Percentiles rank a stretch among this genome's conserved stretches.
phyloP scores from a whole-genome alignment of 148 eudicot species.

The Silene latifolia region DNA sequence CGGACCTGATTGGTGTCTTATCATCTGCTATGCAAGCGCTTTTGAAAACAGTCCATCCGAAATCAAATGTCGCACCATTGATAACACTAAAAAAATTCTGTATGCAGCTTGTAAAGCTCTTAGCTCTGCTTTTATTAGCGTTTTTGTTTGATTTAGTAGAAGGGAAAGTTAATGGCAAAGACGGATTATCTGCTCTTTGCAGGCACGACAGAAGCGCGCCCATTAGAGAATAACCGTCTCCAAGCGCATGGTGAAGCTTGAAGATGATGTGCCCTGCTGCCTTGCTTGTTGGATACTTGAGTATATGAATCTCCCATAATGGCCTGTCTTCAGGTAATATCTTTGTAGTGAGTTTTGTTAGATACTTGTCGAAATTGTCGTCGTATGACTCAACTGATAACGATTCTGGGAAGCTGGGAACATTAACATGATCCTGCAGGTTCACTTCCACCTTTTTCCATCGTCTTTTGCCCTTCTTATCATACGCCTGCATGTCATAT shows the following conservation, averaged over 20 bases:
- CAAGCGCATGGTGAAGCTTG: slow-evolving; percentile 76
- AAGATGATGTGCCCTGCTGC: slow-evolving; percentile 53
- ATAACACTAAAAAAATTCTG: slow-evolving; percentile 16
- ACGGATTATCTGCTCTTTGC: slow-evolving; percentile 60
- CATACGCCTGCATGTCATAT: no score
- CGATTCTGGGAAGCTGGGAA: slow-evolving; percentile 42
- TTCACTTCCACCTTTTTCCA: slow-evolving; percentile 77
- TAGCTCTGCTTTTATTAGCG: not conserved
- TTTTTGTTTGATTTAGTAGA: not conserved
- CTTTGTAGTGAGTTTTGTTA: slow-evolving; percentile 45
- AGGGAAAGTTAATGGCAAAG: slow-evolving; percentile 64
- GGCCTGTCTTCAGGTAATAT: slow-evolving; percentile 53
- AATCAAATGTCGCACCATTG: slow-evolving; percentile 23
- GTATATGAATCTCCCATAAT: slow-evolving; percentile 70
- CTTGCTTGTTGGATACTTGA: slow-evolving; percentile 60
- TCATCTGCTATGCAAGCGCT: slow-evolving; percentile 48
- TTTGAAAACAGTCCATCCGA: slow-evolving; percentile 56
- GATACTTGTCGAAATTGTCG: slow-evolving; percentile 37
- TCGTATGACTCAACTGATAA: slow-evolving; percentile 39
- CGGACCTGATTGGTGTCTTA: slow-evolving; percentile 20
- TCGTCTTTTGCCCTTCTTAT: slow-evolving; percentile 41
- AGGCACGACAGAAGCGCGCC: slow-evolving; percentile 81
- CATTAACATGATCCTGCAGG: slow-evolving; percentile 44
- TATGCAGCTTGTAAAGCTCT: not conserved
- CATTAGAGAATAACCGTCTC: slow-evolving; percentile 80